Conservation (phyloP, 768 basidiomycete genomes). For the Austroboletus festivus region DNA sequence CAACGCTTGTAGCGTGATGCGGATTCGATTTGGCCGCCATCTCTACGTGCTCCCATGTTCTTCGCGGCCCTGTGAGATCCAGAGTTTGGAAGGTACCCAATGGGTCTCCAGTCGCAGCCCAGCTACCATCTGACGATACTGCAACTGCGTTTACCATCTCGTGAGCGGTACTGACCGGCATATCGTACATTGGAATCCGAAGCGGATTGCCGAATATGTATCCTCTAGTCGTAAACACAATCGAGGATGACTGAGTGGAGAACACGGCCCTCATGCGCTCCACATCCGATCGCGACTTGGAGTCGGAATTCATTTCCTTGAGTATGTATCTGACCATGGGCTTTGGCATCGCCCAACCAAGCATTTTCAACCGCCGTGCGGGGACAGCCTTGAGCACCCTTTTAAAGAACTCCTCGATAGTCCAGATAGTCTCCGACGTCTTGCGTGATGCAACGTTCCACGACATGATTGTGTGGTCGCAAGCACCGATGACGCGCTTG, state of each 20-base stretch:
- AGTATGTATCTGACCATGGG: too few species aligned
- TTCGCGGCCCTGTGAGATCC: conserved; percentile 4
- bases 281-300: too few species aligned
- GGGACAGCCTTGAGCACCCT: conserved; percentile 1
- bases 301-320: too few species aligned
- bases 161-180: neutral
- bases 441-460: conserved; percentile 1
- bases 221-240: too few species aligned
- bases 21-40: neutral
- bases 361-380: conserved; percentile 1
- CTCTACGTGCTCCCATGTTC: conserved; percentile 10
- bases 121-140: conserved; percentile 16
- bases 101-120: conserved; percentile 10
- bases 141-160: conserved; percentile 6
- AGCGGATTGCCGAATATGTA: conserved; percentile 2
- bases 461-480: neutral
- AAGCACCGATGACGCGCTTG: conserved; percentile 4
- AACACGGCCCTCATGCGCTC: too few species aligned
- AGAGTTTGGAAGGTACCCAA: conserved; percentile 7
- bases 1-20: neutral
- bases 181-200: neutral
- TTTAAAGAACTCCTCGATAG: neutral
- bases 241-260: too few species aligned
- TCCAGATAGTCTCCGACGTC: conserved; percentile 7
- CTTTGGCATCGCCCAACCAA: neutral